A percentile compares a stretch with the other conserved stretches of the same genome.
Evolutionary conservation across 352 stramenopile species (phyloP).

Genomic region (Globisporangium emineosum): DNA sequence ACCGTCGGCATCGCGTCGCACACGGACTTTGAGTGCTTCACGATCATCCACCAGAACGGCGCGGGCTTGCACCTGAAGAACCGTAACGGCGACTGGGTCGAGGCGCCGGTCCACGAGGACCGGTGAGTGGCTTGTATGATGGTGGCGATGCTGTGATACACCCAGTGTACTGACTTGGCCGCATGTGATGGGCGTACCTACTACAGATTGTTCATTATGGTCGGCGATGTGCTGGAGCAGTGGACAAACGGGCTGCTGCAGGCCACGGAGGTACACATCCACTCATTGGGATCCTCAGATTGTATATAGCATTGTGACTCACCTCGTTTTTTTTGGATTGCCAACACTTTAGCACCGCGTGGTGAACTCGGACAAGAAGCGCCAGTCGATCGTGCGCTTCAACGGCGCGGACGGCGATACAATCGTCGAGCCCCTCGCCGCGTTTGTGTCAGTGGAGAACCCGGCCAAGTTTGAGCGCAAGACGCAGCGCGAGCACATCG

Average conservation of each 20-base stretch:
- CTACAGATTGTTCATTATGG: conserved; percentile 63
- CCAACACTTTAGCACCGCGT: conserved; percentile 55
- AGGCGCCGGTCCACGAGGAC: conserved; percentile 68
- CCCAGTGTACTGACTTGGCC: neutral
- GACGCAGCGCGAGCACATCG: conserved; percentile 65
- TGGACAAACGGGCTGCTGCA: conserved; percentile 76
- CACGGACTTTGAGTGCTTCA: conserved; percentile 86
- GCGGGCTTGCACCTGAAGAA: conserved; percentile 63
- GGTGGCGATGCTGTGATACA: neutral
- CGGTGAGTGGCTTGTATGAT: conserved; percentile 23
- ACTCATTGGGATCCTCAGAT: no score
- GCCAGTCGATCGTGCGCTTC: conserved; percentile 83
- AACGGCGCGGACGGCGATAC: conserved; percentile 75
- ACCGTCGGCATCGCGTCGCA: conserved; percentile 79
- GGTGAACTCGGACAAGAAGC: conserved; percentile 68
- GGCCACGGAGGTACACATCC: conserved; percentile 55
- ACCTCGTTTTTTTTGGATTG: neutral
- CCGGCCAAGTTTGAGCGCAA: conserved; percentile 58
- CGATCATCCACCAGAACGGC: conserved; percentile 82
- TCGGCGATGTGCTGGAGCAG: conserved; percentile 78
- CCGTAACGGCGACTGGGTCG: conserved; percentile 57
- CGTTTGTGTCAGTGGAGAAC: conserved; percentile 48
- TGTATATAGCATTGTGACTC: neutral
- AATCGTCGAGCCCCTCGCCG: conserved; percentile 54
- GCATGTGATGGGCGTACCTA: neutral